Base-by-base conservation (phyloP, 768 basidiomycete species). In the Gloeopeniophorella convolvens region DNA sequence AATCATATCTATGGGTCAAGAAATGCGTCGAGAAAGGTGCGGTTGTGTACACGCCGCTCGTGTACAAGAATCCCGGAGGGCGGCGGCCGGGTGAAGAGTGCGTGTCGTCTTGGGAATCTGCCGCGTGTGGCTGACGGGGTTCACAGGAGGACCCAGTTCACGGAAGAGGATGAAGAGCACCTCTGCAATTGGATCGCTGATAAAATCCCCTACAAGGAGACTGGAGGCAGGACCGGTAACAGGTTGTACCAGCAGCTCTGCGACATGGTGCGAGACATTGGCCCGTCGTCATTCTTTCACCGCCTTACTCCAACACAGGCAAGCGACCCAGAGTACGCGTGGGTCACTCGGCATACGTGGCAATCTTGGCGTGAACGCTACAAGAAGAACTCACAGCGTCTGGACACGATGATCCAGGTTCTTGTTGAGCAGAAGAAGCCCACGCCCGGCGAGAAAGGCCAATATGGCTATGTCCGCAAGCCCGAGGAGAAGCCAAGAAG, bases 341-440 rank as follows among this genome's bases (percentile, higher is more conserved):
- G 88, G 88, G 89, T 89, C 16, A 73, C 71, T 21, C 80, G 87
- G 13, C 88, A 91, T 62, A 89, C 87, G 2, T 91, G 88, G 88
- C 86, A 89, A 57, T 91, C 88, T 13, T 91, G 88, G 88, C 78
- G 89, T 23, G 88, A 91, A 61, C 74, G 89, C 24, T 91, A 91
- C 70, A 89, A 90, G 71, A 90, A 90, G 66, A 84, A 91, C 53
- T 70, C 85, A 0, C 62, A 68, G 6, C 79, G 86, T 9, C 72
- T 90, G 31, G 86, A 90, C 60, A 60, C 60, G 10, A 66, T 77
- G 46, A 89, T 91, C 45, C 65, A 78, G 1, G 68, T 69, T 4
- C 80, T 89, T 11, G 85, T 90, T 1, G 80, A 79, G 23, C 73
- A 81, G 62, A 85, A 79, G 62, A 83, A 81, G 58, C 82, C 85